These are phyloP conservation scores for Penicillium vulpinum DNA, from an alignment of 2,329 filamentous ascomycete genomes.

Conservation along the genomic window DNA sequence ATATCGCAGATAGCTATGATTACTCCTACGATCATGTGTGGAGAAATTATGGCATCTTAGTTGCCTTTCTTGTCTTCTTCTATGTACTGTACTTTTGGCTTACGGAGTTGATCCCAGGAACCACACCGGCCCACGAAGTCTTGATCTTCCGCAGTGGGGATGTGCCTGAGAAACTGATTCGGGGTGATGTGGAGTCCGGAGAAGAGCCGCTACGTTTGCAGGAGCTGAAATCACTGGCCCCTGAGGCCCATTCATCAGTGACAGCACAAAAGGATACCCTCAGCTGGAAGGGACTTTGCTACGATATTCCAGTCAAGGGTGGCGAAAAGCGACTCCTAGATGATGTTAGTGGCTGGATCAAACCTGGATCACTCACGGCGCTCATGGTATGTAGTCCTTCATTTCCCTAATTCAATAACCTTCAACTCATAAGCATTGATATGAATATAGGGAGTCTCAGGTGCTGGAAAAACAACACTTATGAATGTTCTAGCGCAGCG, in stretches of 20 bases:
- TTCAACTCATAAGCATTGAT: not conserved
- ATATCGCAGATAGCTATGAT: conserved; percentile 56
- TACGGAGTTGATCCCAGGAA: conserved; percentile 31
- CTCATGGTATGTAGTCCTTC: conserved; percentile 46
- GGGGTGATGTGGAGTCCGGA: conserved; percentile 23
- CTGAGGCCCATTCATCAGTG: conserved; percentile 29
- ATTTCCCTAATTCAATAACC: not conserved
- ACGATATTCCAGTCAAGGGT: conserved; percentile 55
- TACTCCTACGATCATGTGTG: conserved; percentile 56
- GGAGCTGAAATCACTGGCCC: conserved; percentile 15
- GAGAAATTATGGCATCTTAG: conserved; percentile 69
- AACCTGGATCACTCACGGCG: conserved; percentile 56
- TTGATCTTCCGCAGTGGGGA: conserved; percentile 65
- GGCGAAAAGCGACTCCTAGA: conserved; percentile 55
- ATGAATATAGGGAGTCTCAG: conserved; percentile 53
- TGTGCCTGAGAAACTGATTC: conserved; percentile 43
- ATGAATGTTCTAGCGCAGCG: conserved; percentile 60
- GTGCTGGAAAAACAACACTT: conserved; percentile 62
- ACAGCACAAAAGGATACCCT: conserved; percentile 42
- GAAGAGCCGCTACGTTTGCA: conserved; percentile 19
- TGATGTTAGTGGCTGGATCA: conserved; percentile 56
- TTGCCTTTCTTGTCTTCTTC: conserved; percentile 65
- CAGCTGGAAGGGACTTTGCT: conserved; percentile 57
- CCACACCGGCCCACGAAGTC: conserved; percentile 62
- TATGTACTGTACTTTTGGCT: conserved; percentile 66